Evolutionary conservation across 2,329 filamentous ascomycete genomes (phyloP), one percentile per base, ranked within the genome.

Genomic region (Aureobasidium sp.): DNA sequence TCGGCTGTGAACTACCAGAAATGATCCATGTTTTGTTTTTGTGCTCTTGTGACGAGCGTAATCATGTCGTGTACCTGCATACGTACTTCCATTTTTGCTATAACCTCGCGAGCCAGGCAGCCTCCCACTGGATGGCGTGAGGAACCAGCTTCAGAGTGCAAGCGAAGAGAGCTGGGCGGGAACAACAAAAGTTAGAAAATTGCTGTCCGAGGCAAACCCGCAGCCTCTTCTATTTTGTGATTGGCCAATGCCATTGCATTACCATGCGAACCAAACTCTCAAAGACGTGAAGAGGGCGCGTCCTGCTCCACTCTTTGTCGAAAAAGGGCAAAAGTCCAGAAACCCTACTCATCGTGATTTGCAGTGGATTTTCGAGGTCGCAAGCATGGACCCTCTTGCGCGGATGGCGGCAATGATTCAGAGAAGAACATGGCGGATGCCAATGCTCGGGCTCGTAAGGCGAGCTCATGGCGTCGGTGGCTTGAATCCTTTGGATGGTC

Each of bases 401-500:
- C 51, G 51, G 36, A 43, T 41, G 26, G 53, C 53, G 53, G 53
- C 53, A 57, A 26, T 29, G 53, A 57, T 57, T 55, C 51, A 55
- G 15, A 55, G 13, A 29, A n/a, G 39, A 20, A 57, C 52, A 44
- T 55, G 53, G 53, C 39, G 27, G 27, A 26, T 10, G 53, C 34
- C 53, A 34, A 46, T 34, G 53, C 53, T 57, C 29, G 27, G n/a
- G 51, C 36, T 55, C 24, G 24, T 7, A 29, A 37, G 32, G 17
- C 24, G 15, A 20, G 15, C 24, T 36, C 53, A 59, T 59, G 55
- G 55, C 55, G 55, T 59, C 55, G 55, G 55, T 59, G 55, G 55
- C 55, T 59, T 57, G 39, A 56, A 57, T 44, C 53, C 53, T 46
- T 26, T 15, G 6, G 27, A 20, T 24, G 26, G 39, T 20, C 47